These are phyloP conservation scores for Penicillium desertorum DNA, from an alignment of 495 filamentous ascomycete species.

Conservation along the genomic window DNA sequence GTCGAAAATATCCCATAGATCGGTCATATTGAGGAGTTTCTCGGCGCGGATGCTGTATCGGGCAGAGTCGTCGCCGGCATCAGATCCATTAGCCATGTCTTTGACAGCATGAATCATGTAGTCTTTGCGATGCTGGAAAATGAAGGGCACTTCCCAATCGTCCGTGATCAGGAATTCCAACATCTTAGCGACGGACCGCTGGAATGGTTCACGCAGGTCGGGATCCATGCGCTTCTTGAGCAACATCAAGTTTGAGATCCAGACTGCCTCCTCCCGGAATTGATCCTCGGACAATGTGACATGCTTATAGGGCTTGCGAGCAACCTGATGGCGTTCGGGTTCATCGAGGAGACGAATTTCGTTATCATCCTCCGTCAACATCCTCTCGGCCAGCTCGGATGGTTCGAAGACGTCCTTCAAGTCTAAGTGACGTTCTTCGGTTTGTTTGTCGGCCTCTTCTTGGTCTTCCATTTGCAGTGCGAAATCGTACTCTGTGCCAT, in stretches of 20 bases:
- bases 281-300: constrained; percentile 74
- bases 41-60: constrained; percentile 76
- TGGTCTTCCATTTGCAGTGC: constrained; percentile 79
- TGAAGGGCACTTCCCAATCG: constrained; percentile 91
- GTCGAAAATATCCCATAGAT: constrained; percentile 92
- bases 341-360: constrained; percentile 81
- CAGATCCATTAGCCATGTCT: constrained; percentile 53
- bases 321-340: constrained; percentile 91
- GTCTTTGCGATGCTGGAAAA: constrained; percentile 97
- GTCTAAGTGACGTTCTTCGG: constrained; percentile 72
- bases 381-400: constrained; percentile 84
- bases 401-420: constrained; percentile 98
- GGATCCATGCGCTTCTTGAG: constrained; percentile 72
- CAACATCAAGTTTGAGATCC: constrained; percentile 86
- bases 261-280: constrained; percentile 81
- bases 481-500: constrained; percentile 93
- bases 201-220: constrained; percentile 77
- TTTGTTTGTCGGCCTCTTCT: constrained; percentile 65
- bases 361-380: constrained; percentile 95
- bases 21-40: constrained; percentile 86
- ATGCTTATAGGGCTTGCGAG: constrained; percentile 81
- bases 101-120: constrained; percentile 93
- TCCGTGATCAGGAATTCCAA: constrained; percentile 91
- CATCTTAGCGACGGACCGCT: constrained; percentile 85
- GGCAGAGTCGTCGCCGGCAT: constrained; percentile 61